Base-by-base conservation (phyloP, 805 yeast species). In the Wickerhamiella bombiphila region DNA sequence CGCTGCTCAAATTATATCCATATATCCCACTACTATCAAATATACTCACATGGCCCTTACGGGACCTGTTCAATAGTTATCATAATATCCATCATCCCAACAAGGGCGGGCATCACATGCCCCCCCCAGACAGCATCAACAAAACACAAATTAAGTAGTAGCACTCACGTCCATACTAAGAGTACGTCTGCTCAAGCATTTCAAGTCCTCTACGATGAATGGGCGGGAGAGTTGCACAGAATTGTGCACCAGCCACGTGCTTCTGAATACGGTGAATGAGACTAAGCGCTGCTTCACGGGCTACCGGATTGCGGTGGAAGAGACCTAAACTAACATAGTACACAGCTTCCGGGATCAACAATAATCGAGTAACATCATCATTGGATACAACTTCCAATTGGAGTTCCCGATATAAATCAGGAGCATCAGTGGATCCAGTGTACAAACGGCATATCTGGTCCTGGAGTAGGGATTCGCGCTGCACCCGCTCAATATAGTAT, bases 301-400 rank as follows among this genome's bases (percentile, higher is more conserved):
- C 44, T 11, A 37, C 36, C 4, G 43, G 32, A 21, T 47, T 47
- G n/a, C 49, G 50, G 39, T 56, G 60, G 43, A 52, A 54, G 18
- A 56, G 41, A 1, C 60, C 60, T 32, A 51, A 38, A 13, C 53
- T 44, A 19, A 55, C 36, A 32, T 47, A 49, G 40, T 53, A 55
- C 33, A 55, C 42, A 32, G 52, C 46, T 35, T 40, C 44, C 18
- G 38, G 31, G 6, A 49, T 51, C 14, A 51, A 38, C 38, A 54
- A 40, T 31, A 51, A 40, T 32, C 48, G 43, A 35, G 52, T 53
- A 37, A 55, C 44, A 32, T 54, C 59, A 20, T 49, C 54, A 22
- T 46, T 44, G 36, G 47, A 54, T 22, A 37, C 34, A 29, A 53
- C 43, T 28, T 47, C 45, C n/a, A 38, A 31, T 32, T 50, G 42